phyloP scores from a whole-genome alignment of 352 stramenopile genomes.

The Phytophthora vignae region DNA sequence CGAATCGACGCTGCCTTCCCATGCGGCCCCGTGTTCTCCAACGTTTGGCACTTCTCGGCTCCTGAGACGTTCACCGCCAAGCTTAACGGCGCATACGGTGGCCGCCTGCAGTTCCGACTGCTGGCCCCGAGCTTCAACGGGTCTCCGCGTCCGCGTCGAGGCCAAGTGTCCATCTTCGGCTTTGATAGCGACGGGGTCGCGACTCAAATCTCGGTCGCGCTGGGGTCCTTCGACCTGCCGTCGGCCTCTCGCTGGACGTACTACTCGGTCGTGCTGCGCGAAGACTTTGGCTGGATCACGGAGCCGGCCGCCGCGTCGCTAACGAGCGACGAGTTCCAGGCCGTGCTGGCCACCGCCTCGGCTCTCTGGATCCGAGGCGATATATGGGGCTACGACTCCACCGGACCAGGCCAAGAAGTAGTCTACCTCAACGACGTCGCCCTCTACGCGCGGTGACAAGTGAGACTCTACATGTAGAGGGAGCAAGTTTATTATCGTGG shows the following conservation, averaged over 20 bases:
- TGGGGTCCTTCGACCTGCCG: slow-evolving; percentile 66
- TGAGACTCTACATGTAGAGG: slow-evolving; percentile 19
- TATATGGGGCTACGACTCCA: slow-evolving; percentile 59
- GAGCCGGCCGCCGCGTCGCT: slow-evolving; percentile 55
- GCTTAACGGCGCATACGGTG: slow-evolving; percentile 59
- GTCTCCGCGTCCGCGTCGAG: slow-evolving; percentile 52
- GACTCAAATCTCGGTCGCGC: slow-evolving; percentile 52
- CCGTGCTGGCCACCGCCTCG: slow-evolving; percentile 40
- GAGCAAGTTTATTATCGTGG: slow-evolving; percentile 25
- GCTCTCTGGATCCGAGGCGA: slow-evolving; percentile 73
- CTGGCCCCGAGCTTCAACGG: slow-evolving; percentile 76
- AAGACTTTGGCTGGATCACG: slow-evolving; percentile 81
- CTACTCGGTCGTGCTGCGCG: slow-evolving; percentile 70
- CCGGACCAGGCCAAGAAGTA: slow-evolving; percentile 65
- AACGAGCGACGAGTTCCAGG: slow-evolving; percentile 38
- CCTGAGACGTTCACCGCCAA: slow-evolving; percentile 37
- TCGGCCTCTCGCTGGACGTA: slow-evolving; percentile 54
- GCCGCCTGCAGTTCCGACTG: slow-evolving; percentile 75
- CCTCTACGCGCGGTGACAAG: slow-evolving; percentile 46
- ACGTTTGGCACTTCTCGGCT: slow-evolving; percentile 75
- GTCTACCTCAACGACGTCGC: slow-evolving; percentile 79
- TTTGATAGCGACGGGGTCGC: slow-evolving; percentile 1
- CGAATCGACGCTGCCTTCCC: slow-evolving; percentile 58
- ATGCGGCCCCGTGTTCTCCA: slow-evolving; percentile 70
- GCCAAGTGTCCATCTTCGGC: slow-evolving; percentile 63